Base-by-base conservation (phyloP, 306 rosid genomes). In the Gynostemma pentaphyllum region DNA sequence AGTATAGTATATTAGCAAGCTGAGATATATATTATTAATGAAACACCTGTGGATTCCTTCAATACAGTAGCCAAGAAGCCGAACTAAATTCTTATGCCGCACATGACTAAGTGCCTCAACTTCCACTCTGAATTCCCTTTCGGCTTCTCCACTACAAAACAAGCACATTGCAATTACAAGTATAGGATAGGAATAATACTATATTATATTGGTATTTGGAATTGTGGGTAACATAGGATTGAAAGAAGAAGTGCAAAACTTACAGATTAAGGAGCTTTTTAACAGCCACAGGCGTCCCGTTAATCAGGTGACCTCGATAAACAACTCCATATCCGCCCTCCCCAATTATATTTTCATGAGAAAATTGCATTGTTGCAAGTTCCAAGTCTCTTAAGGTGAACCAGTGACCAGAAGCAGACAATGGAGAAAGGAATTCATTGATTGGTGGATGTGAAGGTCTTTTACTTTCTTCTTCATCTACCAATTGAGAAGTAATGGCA, bases 311-410 rank as follows among this genome's bases (percentile, higher is more conserved):
- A 70, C 97, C 97, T 54, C 51, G 84, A 74, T 85, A 87, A 72
- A 91, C 97, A 72, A 86, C 74, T 66, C 97, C 97, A 70, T 91
- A 91, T 34, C 97, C 97, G 22, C 97, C 97, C 81, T 91, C 97
- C 41, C 97, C 97, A 15, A 91, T 85, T 56, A 91, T 73, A 79
- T 87, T 87, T 57, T 83, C 95, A 42, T 79, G 81, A 2, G 96
- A 80, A 83, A 91, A 91, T 73, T 81, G 69, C 71, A 72, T 82
- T 50, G 97, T 90, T 62, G 97, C 96, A 67, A 80, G 82, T 72
- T 90, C 97, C 26, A 90, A 83, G 81, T 90, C 97, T 69, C 97
- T 73, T 51, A 90, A 64, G 36, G 96, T 90, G 79, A 90, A 90
- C 97, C 97, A 90, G 72, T 90, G 97, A 68, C 97, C 97, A 96